Evolutionary conservation across 768 basidiomycete species (phyloP), one percentile per base, ranked within the genome.

Genomic region (Pulveroboletus sp.): DNA sequence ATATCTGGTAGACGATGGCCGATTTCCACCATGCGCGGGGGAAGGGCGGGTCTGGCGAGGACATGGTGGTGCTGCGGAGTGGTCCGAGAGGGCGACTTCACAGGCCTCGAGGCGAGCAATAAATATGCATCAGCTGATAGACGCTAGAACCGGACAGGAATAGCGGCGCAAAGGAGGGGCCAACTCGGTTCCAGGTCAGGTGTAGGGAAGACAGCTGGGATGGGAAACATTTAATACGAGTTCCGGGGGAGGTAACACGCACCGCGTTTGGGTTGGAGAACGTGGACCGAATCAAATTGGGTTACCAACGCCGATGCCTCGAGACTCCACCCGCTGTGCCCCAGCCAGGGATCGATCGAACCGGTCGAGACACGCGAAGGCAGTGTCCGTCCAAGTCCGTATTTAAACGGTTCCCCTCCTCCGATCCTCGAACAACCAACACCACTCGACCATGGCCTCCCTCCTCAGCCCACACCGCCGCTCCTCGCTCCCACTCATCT

Each of bases 1-100:
- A 86, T 61, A 87, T 84, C 63, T 85, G 84, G 67, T 85, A 85
- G 19, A 85, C 69, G 25, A 74, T 62, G 4, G 76, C 76, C 16
- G 73, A 71, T 56, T 83, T 82, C 80, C 81, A 84, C 81, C 81
- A 84, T 5, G 61, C 50, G 19, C 61, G 63, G 37, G 64, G 57
- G 17, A 43, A 62, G 12, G 62, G 49, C 21, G 60, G 62, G 16
- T 60, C 49, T 42, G 49, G 35, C 20, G 40, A 21, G 11, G 41
- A 12, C 59, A 60, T 42, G 23, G 27, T 43, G 50, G 13, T 34
- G 43, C 52, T 56, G 53, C 43, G 58, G 48, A 40, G 40, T 55
- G 47, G 60, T 49, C 57, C 47, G 27, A 40, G 29, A 53, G 44
- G 47, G 25, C 43, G 34, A 14, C 19, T 20, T 31, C 38, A 23